Evolutionary conservation across 176 grass and related monocot genomes (phyloP).

Genomic region (sorghum (Sorghum bicolor)): Sorghum_bicolor_NCBIv3 NC_012874.2:69351001-69351500

Average conservation of each 20-base stretch:
- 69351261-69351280: neutral
- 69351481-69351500: neutral
- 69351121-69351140: slow-evolving; percentile 1
- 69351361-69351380: neutral
- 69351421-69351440: neutral
- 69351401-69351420: neutral
- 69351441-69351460: neutral
- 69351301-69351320: neutral
- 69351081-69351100: neutral
- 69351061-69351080: neutral
- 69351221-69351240: slow-evolving; percentile 6
- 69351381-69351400: neutral
- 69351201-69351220: neutral
- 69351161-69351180: neutral
- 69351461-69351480: neutral
- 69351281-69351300: neutral
- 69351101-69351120: neutral
- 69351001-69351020: neutral
- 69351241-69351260: neutral
- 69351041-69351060: neutral
- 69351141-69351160: neutral
- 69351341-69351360: neutral
- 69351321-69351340: slow-evolving; percentile 5
- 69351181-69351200: neutral
- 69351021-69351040: too few species aligned